Evolutionary conservation across 2,329 filamentous ascomycete species (phyloP), one percentile per base, ranked within the genome.

Genomic region (Calonectria naviculata): DNA sequence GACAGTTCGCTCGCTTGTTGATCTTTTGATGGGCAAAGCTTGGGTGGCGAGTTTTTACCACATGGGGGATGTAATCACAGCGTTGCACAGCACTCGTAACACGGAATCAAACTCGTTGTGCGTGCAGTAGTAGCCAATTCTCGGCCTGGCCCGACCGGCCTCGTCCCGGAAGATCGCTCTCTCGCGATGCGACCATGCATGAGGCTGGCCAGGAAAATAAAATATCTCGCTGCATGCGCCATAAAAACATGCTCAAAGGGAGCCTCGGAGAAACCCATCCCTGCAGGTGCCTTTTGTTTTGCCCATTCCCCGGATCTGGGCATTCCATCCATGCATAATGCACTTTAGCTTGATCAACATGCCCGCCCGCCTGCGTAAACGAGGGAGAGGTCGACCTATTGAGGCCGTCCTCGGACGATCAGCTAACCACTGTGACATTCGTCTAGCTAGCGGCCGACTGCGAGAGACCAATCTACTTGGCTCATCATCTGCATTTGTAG

Each of bases 371-470:
- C 52, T 21, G 52, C 52, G 21, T 58, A 61, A 54, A 58, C 52
- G 52, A 58, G 52, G 31, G 31, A 15, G 31, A 58, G 31, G 19
- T n/a, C 34, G 21, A 38, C 31, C 21, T 29, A 58, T 38, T 17
- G 31, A 41, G 52, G n/a, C 52, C 52, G 19, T 4, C n/a, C 12
- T 34, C n/a, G 13, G 31, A 21, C 31, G 52, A 56, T 56, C 52
- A 56, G n/a, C 52, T 56, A 56, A 56, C 10, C 52, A 56, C 12
- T 38, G 52, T 56, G 52, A 56, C 31, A 36, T 36, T 56, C 52
- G 52, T 56, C 21, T 56, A 56, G 52, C 52, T 38, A 34, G 52
- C 52, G 52, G 52, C 52, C 52, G 31, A n/a, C 52, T 56, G n/a
- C 21, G 15, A 36, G 34, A 56, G 52, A 17, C 52, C 52, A 56